These are phyloP conservation scores for Chionographis japonica DNA, from an alignment of 106 monocot species.

Conservation along the genomic window DNA sequence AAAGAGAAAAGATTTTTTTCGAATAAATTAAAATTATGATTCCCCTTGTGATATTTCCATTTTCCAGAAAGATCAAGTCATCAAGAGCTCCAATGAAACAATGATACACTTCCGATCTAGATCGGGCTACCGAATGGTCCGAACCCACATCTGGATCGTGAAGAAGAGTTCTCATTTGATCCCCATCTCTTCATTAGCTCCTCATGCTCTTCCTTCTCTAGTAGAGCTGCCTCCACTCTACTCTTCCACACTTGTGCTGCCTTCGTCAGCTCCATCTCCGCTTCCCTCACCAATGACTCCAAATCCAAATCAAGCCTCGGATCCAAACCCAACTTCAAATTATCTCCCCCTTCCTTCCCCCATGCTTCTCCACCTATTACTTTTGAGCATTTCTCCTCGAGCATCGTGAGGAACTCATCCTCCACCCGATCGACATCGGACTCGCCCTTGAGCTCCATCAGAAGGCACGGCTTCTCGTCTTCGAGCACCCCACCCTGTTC, in stretches of 20 bases:
- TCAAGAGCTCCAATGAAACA: too few species aligned
- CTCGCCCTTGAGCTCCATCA: slow-evolving; percentile 12
- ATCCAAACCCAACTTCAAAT: slow-evolving; percentile 18
- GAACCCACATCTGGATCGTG: slow-evolving; percentile 5
- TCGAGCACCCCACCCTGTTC: slow-evolving; percentile 7
- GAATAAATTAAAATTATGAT: too few species aligned
- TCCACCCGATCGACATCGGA: slow-evolving; percentile 29
- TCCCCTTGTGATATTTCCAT: too few species aligned
- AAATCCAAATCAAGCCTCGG: slow-evolving; percentile 14
- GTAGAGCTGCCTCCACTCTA: slow-evolving; percentile 12
- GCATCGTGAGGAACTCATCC: slow-evolving; percentile 47
- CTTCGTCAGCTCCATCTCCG: slow-evolving; percentile 39
- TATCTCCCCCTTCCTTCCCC: slow-evolving; percentile 10
- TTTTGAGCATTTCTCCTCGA: slow-evolving; percentile 31
- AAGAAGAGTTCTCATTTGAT: slow-evolving; percentile 10
- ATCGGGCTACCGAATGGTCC: slow-evolving; percentile 22
- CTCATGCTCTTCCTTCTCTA: slow-evolving; percentile 41
- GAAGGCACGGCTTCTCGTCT: slow-evolving; percentile 38
- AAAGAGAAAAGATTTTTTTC: too few species aligned
- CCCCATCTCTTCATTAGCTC: slow-evolving; percentile 40
- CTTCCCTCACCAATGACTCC: slow-evolving; percentile 34
- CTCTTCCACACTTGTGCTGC: slow-evolving; percentile 33
- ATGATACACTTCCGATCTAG: background rate
- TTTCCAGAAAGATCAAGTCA: too few species aligned
- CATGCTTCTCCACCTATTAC: background rate